These are phyloP conservation scores for Cymbidium sinense DNA, from an alignment of 106 monocot species.

Conservation along the genomic window DNA sequence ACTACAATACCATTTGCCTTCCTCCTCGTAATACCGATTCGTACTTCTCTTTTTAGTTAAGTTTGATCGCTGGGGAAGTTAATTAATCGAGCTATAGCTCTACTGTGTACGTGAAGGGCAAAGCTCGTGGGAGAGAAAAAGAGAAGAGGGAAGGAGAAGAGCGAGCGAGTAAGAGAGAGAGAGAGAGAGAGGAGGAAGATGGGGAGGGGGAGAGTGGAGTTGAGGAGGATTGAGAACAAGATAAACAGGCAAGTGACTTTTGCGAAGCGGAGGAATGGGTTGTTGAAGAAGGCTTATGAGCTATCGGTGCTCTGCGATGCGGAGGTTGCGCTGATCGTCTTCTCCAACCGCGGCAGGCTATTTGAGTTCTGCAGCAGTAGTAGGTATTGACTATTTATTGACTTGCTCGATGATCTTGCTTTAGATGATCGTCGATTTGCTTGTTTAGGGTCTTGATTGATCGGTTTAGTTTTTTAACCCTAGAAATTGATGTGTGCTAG, in stretches of 20 bases:
- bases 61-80: not conserved
- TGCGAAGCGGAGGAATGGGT: not conserved
- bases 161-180: not conserved
- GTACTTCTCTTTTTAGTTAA: not conserved
- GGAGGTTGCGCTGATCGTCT: not conserved
- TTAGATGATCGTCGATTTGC: too few relatives aligned
- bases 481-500: too few relatives aligned
- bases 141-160: not conserved
- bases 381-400: not conserved
- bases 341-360: not conserved
- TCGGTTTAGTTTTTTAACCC: too few relatives aligned
- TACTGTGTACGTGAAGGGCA: not conserved
- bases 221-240: conserved; percentile 1
- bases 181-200: not conserved
- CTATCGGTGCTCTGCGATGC: conserved; percentile 2
- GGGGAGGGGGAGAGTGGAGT: conserved; percentile 4
- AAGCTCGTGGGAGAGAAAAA: not conserved
- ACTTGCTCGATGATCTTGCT: too few relatives aligned
- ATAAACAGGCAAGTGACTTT: conserved; percentile 4
- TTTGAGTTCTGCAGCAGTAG: conserved; percentile 2
- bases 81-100: not conserved
- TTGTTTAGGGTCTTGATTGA: too few relatives aligned
- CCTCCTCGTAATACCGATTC: too few relatives aligned
- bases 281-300: conserved; percentile 2
- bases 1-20: not conserved